phyloP scores from a whole-genome alignment of 768 basidiomycete species.

The Mycena sanguinolenta region DNA sequence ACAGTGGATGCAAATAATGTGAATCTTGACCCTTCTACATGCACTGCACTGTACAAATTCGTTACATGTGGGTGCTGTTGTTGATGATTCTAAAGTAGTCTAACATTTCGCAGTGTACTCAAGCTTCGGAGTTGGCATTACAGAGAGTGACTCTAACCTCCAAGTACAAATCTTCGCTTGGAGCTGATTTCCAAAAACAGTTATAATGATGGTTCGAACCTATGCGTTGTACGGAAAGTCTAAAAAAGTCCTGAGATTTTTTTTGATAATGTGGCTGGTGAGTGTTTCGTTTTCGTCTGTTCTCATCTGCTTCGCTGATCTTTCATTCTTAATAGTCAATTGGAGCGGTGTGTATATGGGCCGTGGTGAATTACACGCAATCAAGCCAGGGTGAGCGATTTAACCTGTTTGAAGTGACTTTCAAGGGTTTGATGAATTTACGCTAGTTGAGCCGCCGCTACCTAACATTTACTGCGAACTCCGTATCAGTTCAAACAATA shows the following conservation, averaged over 20 bases:
- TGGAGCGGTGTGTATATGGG: slow-evolving; percentile 7
- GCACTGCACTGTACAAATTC: background rate
- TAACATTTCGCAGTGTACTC: slow-evolving; percentile 3
- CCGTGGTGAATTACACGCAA: background rate
- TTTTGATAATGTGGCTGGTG: slow-evolving; percentile 8
- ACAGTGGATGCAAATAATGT: background rate
- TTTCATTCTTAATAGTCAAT: slow-evolving; percentile 3
- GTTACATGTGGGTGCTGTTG: background rate
- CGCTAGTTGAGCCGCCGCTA: background rate
- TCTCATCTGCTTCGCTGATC: too few relatives aligned
- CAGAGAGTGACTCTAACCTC: background rate
- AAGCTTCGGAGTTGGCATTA: background rate
- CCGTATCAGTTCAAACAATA: slow-evolving; percentile 10
- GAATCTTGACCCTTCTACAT: background rate
- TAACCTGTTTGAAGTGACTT: background rate
- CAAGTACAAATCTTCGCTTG: too few relatives aligned
- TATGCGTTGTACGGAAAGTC: slow-evolving; percentile 23
- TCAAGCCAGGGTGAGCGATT: background rate
- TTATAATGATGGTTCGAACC: slow-evolving; percentile 27
- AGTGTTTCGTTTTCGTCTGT: background rate
- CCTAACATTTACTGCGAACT: background rate
- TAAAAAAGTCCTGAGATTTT: slow-evolving; percentile 16
- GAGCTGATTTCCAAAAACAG: background rate
- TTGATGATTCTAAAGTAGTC: background rate
- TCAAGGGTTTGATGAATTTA: background rate